Base-by-base conservation (phyloP, 1,139 yeast genomes). In the Saccharomyces hybrid region DNA sequence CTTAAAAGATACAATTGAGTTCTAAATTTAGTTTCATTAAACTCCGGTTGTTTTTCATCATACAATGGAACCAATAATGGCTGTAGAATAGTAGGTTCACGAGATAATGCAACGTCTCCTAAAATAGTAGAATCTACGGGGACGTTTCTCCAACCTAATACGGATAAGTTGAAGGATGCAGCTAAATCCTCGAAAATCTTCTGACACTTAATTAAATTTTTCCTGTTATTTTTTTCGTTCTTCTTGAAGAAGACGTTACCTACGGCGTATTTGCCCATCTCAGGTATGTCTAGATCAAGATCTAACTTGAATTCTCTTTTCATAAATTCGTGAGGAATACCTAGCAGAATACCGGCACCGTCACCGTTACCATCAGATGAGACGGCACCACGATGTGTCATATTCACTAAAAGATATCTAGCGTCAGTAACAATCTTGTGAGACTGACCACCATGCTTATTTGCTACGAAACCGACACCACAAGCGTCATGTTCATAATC, bases 381-480 rank as follows among this genome's bases (percentile, higher is more conserved):
- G 59, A 91, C 97, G 50, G 99, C 99, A 69, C 99, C 99, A 75
- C 99, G 83, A 73, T 93, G 99, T 59, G 97, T 88, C 98, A 93
- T 93, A 74, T 93, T 93, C 77, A 98, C 91, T 57, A 93, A 82
- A 68, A 93, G 78, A 68, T 81, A 83, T 63, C 83, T 78, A 48
- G 97, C 97, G 74, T 93, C 98, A 49, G 95, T 84, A 57, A 93
- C 93, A 62, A 91, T 90, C 71, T 91, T 90, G 76, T 93, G 99
- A 52, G 96, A 86, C 16, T 84, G 81, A 46, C 77, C 70, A 57
- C 98, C 98, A 72, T 90, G 88, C 75, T 91, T 86, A 75, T 91
- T 90, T 73, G 97, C 89, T 50, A 96, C 88, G 74, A 93, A 93
- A 58, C 98, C 98, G 55, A 93, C 99, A 76, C 99, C 99, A 79